Conservation (phyloP, 2,329 filamentous ascomycete genomes). For the Colletotrichum theobromicola region DNA sequence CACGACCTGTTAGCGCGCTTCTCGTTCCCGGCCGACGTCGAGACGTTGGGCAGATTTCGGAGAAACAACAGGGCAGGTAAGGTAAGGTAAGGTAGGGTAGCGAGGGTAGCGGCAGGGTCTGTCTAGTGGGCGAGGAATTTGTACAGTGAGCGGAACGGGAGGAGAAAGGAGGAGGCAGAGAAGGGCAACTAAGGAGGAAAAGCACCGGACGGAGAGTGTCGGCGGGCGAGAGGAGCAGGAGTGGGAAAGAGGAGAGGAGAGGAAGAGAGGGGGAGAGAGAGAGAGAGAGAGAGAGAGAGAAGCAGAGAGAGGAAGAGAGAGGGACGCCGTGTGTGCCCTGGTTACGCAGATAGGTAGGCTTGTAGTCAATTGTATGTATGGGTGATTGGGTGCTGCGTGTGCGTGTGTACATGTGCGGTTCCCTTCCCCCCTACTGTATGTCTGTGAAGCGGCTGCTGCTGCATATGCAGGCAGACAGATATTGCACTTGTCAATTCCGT, state of each 20-base stretch:
- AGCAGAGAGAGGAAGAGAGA: neutral
- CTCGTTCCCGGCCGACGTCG: neutral
- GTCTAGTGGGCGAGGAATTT: neutral
- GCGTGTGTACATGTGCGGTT: neutral
- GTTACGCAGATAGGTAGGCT: neutral
- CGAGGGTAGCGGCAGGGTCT: neutral
- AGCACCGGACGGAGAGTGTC: neutral
- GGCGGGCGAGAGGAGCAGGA: neutral
- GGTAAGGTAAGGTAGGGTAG: neutral
- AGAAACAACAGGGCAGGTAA: neutral
- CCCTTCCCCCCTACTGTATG: neutral
- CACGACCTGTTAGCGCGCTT: neutral
- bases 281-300: neutral
- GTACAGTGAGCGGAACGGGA: too few relatives aligned
- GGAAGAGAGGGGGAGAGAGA: neutral
- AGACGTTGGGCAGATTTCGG: neutral
- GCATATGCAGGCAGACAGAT: constrained; percentile 1
- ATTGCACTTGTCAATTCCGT: constrained; percentile 6
- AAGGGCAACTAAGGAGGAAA: neutral
- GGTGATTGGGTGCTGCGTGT: neutral
- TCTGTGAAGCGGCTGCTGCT: neutral
- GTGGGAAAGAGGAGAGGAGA: neutral
- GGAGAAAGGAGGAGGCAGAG: neutral
- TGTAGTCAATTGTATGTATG: neutral
- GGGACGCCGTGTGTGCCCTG: neutral